Evolutionary conservation across 2,329 filamentous ascomycete species (phyloP), one percentile per base, ranked within the genome.

Genomic region (Cercospora zeina): DNA sequence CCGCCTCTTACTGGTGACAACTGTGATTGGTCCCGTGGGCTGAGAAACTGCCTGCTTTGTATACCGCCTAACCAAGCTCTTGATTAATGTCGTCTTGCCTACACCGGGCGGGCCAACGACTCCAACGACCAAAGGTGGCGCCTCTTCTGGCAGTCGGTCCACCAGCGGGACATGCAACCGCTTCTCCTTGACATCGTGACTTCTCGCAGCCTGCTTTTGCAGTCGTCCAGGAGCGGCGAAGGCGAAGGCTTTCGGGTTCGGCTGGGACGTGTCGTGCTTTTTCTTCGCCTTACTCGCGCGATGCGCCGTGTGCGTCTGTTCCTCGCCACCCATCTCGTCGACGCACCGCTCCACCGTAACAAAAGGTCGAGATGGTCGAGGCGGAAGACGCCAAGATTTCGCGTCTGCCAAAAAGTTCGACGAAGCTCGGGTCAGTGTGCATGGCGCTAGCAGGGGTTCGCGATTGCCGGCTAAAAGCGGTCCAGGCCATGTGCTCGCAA

Each of bases 1-100:
- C 75, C 96, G 89, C 72, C 93, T 90, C 80, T 97, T 99, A 62
- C 93, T 96, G 0, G 95, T 97, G 51, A 99, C 93, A 54, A 99
- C 89, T 1, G 96, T 99, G 63, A 99, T 88, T 3, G 95, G 95
- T 0, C 95, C 95, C 69, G 90, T 89, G 0, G 95, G 95, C 33
- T 93, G 88, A 31, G 91, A 89, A 42, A 99, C 85, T 0, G 91
- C 93, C 76, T 99, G 95, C 75, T 99, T 99, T 50, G 95, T 91
- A 80, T 97, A 97, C 75, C 95, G 85, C 68, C 91, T 88, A 72
- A 99, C 90, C 62, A 99, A 82, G 11, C 93, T 97, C 76, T 97
- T 99, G 74, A 97, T 87, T 37, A 97, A 83, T 0, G 93, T 97
- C 2, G 93, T 96, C 81, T 97, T 97, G 70, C 93, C 95, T 54